Evolutionary conservation across 2,329 filamentous ascomycete genomes (phyloP), one percentile per base, ranked within the genome.

Genomic region (Pyrenochaeta sp.): DNA sequence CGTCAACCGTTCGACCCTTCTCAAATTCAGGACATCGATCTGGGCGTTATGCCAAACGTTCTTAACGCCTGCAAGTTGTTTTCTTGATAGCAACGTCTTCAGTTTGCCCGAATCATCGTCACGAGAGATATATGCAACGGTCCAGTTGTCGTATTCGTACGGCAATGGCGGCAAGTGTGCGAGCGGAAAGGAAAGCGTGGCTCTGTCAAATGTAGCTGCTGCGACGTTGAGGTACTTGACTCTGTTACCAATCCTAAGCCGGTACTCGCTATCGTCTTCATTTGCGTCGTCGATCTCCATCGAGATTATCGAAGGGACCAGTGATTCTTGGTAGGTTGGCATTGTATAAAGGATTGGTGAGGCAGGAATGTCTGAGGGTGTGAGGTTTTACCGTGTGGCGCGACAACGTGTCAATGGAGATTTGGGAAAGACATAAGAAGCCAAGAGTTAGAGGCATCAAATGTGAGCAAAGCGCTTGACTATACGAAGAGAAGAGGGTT

Each of bases 11-110:
- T 68, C 51, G 30, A 51, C 66, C 50, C 54, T 73, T 20, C 64
- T 51, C 40, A 74, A 51, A 30, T 68, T 51, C 32, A 73, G 53
- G 55, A 54, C 67, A 58, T 70, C 45, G 36, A 73, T 53, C 21
- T 32, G 44, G 12, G 36, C 45, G 36, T 56, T 55, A 53, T 74
- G 68, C 69, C 65, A 74, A 43, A 61, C 39, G 46, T 46, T 53
- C 50, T 61, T 54, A 31, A 73, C 62, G 42, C 60, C 59, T 43
- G 64, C 52, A 41, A 71, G 51, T 56, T 35, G 46, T 58, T 54
- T 54, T 35, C 64, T 59, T 36, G 48, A 66, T 17, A 71, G 23
- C 9, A 58, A 67, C 35, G 56, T 67, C 56, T 59, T 60, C 51
- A 71, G 59, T 40, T 69, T 54, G 51, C 68, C 63, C 43, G 59